phyloP scores from a whole-genome alignment of 1,284 basidiomycete species.

The Hymenochaete sp. region DNA sequence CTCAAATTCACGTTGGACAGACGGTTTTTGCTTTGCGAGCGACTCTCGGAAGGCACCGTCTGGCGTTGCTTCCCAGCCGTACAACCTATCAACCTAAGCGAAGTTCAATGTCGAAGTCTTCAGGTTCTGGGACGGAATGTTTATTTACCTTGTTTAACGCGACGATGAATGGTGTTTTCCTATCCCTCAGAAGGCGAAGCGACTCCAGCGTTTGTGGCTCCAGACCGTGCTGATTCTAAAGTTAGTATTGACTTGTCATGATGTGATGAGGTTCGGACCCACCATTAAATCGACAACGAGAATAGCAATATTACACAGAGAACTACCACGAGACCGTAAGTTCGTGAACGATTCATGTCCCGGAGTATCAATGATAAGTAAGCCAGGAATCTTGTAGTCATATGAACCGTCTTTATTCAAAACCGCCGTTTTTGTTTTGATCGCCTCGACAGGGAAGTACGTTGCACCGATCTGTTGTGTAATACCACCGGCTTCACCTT shows the following conservation, averaged over 20 bases:
- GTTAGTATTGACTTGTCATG: constrained; percentile 16
- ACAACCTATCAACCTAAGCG: constrained; percentile 88
- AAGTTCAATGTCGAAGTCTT: neutral
- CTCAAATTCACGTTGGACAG: constrained; percentile 90
- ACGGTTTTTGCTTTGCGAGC: constrained; percentile 73
- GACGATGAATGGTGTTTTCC: constrained; percentile 98
- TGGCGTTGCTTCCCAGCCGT: constrained; percentile 88
- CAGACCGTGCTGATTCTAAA: constrained; percentile 72
- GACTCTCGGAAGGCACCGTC: constrained; percentile 92
- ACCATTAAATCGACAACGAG: constrained; percentile 99
- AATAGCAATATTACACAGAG: constrained; percentile 98
- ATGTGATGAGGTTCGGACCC: constrained; percentile 20
- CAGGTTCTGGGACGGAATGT: constrained; percentile 16
- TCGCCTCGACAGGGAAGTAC: constrained; percentile 97
- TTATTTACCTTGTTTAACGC: constrained; percentile 84
- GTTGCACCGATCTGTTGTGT: constrained; percentile 99
- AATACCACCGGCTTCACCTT: constrained; percentile 99
- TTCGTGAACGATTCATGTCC: constrained; percentile 99
- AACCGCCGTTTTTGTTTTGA: constrained; percentile 86
- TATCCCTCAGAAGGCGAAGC: constrained; percentile 83
- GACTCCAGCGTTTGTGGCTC: constrained; percentile 98
- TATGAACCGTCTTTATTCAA: constrained; percentile 82
- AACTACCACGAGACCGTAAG: constrained; percentile 91
- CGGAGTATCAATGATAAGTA: constrained; percentile 96
- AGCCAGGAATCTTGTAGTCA: constrained; percentile 96